Percentiles rank a stretch among this genome's conserved stretches.
Evolutionary conservation across 495 filamentous ascomycete species (phyloP).

Genomic region (Collariella sp.): DNA sequence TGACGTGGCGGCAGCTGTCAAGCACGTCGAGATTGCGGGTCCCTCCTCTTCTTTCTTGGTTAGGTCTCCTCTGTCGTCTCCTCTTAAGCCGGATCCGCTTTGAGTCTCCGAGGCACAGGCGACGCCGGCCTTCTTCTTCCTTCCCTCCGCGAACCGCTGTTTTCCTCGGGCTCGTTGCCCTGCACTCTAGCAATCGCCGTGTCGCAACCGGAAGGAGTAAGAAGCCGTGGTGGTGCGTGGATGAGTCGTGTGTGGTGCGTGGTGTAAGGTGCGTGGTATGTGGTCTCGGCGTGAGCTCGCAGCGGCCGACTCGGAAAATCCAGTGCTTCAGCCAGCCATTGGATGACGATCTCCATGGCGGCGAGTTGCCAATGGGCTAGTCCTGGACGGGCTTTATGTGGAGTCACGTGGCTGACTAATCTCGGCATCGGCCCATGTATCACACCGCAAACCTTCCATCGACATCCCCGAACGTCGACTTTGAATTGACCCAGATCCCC

Average conservation of each 20-base stretch:
- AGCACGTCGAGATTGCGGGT: slow-evolving; percentile 2
- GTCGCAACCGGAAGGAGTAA: background rate
- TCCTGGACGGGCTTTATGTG: background rate
- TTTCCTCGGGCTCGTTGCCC: slow-evolving; percentile 2
- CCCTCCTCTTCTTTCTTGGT: too few relatives aligned
- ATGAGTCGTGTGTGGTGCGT: background rate
- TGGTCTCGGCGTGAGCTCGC: background rate
- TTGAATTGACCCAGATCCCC: too few relatives aligned
- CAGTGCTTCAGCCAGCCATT: background rate
- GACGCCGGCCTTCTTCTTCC: background rate
- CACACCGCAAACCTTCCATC: background rate
- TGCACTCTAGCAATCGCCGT: slow-evolving; percentile 5
- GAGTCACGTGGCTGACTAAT: background rate
- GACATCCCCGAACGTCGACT: background rate
- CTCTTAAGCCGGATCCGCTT: too few relatives aligned
- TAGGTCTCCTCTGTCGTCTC: too few relatives aligned
- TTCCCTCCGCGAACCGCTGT: background rate
- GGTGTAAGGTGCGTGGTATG: too few relatives aligned
- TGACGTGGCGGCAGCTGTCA: too few relatives aligned
- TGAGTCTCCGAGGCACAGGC: background rate
- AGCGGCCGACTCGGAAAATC: slow-evolving; percentile 7
- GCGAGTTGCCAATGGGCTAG: background rate
- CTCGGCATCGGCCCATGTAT: background rate
- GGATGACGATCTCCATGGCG: background rate
- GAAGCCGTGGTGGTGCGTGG: background rate